Evolutionary conservation across 257 asterid species (phyloP).

Genomic region (Vinca minor): DNA sequence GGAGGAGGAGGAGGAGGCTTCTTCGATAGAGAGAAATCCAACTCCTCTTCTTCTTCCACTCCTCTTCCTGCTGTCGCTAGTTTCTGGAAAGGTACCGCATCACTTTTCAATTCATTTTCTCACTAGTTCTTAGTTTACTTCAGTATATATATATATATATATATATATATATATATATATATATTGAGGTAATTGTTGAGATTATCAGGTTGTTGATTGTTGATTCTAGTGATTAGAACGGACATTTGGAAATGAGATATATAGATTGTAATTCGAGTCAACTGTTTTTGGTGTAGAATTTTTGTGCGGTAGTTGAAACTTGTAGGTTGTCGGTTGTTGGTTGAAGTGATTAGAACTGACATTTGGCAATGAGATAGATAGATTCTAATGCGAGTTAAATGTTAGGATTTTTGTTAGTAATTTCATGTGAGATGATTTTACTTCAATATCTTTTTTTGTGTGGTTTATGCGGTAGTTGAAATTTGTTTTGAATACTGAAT

Average conservation of each 20-base stretch:
- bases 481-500: no score
- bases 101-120: not conserved
- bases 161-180: not conserved
- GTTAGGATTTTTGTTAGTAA: not conserved
- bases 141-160: not conserved
- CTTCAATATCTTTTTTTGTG: no score
- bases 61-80: slow-evolving; percentile 68
- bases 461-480: no score
- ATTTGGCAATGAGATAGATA: not conserved
- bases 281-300: not conserved
- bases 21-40: slow-evolving; percentile 69
- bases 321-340: not conserved
- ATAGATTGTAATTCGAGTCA: not conserved
- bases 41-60: slow-evolving; percentile 50
- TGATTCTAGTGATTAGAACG: not conserved
- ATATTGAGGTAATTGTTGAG: not conserved
- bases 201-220: not conserved
- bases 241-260: not conserved
- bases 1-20: no score
- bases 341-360: not conserved
- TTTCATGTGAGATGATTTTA: not conserved
- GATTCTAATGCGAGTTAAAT: not conserved
- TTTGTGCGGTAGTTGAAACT: not conserved
- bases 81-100: slow-evolving; percentile 77
- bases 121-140: not conserved